Percentiles rank a stretch among this genome's conserved stretches.
Evolutionary conservation across 352 stramenopile genomes (phyloP).

Genomic region (Lagenidium sp.): DNA sequence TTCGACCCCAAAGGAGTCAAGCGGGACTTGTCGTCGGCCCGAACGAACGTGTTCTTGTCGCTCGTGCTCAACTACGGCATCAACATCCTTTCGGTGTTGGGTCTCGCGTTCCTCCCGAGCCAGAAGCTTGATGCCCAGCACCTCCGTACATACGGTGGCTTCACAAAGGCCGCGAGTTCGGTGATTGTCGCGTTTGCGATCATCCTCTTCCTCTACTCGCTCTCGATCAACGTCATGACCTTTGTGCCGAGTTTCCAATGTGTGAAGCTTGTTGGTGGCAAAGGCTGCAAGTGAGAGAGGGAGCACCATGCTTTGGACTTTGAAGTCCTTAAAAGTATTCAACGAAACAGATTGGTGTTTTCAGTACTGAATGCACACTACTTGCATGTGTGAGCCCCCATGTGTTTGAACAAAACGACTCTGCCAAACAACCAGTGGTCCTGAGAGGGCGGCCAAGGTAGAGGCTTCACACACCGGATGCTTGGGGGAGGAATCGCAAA

Average conservation of each 20-base stretch:
- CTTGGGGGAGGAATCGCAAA: no score
- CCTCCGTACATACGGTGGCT: constrained; percentile 25
- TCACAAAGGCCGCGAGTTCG: constrained; percentile 15
- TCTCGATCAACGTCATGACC: constrained; percentile 19
- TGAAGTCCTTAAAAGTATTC: no score
- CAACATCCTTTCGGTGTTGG: constrained; percentile 41
- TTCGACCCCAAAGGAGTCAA: constrained; percentile 24
- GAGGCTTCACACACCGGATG: no score
- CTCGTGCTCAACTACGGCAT: constrained; percentile 43
- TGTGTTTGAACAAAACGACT: no score
- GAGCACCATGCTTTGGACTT: no score
- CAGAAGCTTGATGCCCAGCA: constrained; percentile 30
- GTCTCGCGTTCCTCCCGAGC: constrained; percentile 27
- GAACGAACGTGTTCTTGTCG: constrained; percentile 38
- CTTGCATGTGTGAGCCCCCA: no score
- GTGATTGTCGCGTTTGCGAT: constrained; percentile 15
- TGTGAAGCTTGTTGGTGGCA: constrained; percentile 13
- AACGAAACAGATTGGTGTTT: no score
- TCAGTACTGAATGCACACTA: no score
- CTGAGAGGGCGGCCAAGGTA: no score
- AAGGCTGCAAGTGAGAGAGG: constrained; percentile 5
- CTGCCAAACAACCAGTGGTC: no score
- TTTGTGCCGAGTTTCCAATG: constrained; percentile 16
- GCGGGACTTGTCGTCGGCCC: constrained; percentile 20
- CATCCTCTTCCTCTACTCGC: constrained; percentile 12